Base-by-base conservation (phyloP, 2,329 filamentous ascomycete genomes). In the Xylaria polymorpha region DNA sequence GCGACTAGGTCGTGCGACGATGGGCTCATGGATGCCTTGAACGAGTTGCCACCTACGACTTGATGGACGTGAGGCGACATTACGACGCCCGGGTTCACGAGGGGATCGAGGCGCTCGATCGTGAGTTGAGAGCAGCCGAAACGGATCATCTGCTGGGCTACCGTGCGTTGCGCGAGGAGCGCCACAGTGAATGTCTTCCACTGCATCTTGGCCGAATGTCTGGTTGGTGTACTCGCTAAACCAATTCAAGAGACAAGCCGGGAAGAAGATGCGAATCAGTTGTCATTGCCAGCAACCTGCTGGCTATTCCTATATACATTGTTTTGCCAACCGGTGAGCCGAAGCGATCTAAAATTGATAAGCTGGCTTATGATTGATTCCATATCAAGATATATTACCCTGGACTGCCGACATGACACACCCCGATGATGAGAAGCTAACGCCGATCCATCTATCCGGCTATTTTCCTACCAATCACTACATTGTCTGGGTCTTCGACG, bases 101-200 rank as follows among this genome's bases (percentile, higher is more conserved):
- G 68, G 14, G 76, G 76, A 58, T 78, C 76, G 4, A 77, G 69
- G 41, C 75, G 76, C 66, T 78, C 76, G 56, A 78, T 74, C 4
- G 75, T 74, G 20, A 78, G 73, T 65, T 77, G 75, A 43, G 76
- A 78, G 68, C 76, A 78, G n/a, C 73, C 70, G 43, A 77, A 78
- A 8, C 76, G 75, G 55, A 78, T 76, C 77, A 72, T 84, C 78
- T 68, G 81, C 80, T 76, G 75, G 10, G 72, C 69, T 6, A 53
- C 61, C 35, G 61, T 56, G 15, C 29, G 53, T 25, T 71, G 71
- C 68, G 72, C 72, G 12, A 74, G 62, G 9, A 76, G 74, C 67
- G 67, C 64, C 1, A 68, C 62, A 35, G 69, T 57, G 32, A 74
- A 50, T 20, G 63, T 29, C 46, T 61, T 71, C 75, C 71, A 74